These are phyloP conservation scores for Fusarium euwallaceae DNA, from an alignment of 2,329 filamentous ascomycete genomes.

Conservation along the genomic window DNA sequence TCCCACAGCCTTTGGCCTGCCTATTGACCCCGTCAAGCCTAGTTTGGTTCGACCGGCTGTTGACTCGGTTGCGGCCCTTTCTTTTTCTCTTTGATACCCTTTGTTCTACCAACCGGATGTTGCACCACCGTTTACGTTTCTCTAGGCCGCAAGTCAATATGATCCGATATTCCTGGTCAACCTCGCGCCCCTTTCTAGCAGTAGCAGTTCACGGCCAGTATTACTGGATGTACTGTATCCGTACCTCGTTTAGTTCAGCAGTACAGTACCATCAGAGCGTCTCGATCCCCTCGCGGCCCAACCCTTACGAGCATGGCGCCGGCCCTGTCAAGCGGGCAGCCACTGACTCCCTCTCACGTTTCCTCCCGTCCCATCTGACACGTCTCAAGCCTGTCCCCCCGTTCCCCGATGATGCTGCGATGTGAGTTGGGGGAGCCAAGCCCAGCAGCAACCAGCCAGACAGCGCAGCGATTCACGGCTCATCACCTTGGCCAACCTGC, in stretches of 20 bases:
- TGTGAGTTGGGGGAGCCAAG: conserved; percentile 17
- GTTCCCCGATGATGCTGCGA: conserved; percentile 24
- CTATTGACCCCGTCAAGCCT: conserved; percentile 24
- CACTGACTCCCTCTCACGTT: conserved; percentile 22
- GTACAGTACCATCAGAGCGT: neutral
- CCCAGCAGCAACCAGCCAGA: conserved; percentile 21
- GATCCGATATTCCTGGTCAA: conserved; percentile 26
- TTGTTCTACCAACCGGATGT: conserved; percentile 21
- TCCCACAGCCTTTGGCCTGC: conserved; percentile 18
- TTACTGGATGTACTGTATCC: conserved; percentile 3
- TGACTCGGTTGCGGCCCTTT: conserved; percentile 12
- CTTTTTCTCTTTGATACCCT: conserved; percentile 21
- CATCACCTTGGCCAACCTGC: conserved; percentile 25
- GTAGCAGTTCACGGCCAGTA: conserved; percentile 7
- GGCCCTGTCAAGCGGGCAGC: conserved; percentile 19
- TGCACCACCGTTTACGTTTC: conserved; percentile 29
- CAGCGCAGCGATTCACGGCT: conserved; percentile 15
- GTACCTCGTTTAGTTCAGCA: conserved; percentile 1
- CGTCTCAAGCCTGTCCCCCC: conserved; percentile 28
- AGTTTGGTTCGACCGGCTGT: conserved; percentile 12
- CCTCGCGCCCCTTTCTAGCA: conserved; percentile 15
- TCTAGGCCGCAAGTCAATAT: conserved; percentile 24
- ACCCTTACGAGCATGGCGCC: neutral
- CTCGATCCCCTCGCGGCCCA: conserved; percentile 8
- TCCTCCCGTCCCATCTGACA: conserved; percentile 36